A percentile compares a stretch with the other conserved stretches of the same genome.
Evolutionary conservation across 2,329 filamentous ascomycete genomes (phyloP).

Genomic region (Fusarium albosuccineum): DNA sequence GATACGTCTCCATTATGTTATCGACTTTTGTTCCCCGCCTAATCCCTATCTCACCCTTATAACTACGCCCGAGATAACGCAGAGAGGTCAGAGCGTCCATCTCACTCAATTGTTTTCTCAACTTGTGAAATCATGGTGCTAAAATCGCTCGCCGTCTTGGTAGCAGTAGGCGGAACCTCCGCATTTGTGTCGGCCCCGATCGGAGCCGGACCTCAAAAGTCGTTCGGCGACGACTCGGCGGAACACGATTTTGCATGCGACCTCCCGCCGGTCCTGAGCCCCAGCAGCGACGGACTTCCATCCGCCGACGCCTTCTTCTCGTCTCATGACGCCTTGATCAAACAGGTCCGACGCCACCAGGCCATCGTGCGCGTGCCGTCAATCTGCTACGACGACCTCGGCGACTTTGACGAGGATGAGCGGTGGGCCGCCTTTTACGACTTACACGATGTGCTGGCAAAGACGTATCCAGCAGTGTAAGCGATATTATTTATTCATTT

Average conservation of each 20-base stretch:
- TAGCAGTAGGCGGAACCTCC: constrained; percentile 25
- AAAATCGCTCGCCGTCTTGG: constrained; percentile 36
- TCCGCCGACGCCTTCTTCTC: constrained; percentile 50
- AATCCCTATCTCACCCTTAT: constrained; percentile 4
- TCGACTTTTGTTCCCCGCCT: constrained; percentile 20
- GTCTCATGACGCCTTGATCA: constrained; percentile 50
- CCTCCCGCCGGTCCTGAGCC: constrained; percentile 51
- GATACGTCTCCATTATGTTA: constrained; percentile 22
- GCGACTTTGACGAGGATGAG: constrained; percentile 64
- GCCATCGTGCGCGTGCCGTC: constrained; percentile 68
- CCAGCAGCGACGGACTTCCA: constrained; percentile 50
- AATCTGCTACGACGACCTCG: constrained; percentile 69
- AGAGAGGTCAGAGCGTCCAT: not conserved
- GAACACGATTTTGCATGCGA: constrained; percentile 48
- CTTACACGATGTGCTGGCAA: constrained; percentile 61
- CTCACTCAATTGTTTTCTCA: not conserved
- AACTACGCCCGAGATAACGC: not conserved
- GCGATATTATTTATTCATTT: constrained; percentile 11
- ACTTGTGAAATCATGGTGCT: constrained; percentile 30
- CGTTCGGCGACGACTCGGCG: constrained; percentile 22
- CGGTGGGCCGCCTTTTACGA: constrained; percentile 68
- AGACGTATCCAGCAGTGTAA: constrained; percentile 64
- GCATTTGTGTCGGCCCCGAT: constrained; percentile 29
- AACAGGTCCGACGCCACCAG: constrained; percentile 63
- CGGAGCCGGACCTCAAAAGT: constrained; percentile 31